Percentiles rank a stretch among this genome's conserved stretches.
phyloP scores from a whole-genome alignment of 2,329 filamentous ascomycete genomes.

The Fusarium sp. region DNA sequence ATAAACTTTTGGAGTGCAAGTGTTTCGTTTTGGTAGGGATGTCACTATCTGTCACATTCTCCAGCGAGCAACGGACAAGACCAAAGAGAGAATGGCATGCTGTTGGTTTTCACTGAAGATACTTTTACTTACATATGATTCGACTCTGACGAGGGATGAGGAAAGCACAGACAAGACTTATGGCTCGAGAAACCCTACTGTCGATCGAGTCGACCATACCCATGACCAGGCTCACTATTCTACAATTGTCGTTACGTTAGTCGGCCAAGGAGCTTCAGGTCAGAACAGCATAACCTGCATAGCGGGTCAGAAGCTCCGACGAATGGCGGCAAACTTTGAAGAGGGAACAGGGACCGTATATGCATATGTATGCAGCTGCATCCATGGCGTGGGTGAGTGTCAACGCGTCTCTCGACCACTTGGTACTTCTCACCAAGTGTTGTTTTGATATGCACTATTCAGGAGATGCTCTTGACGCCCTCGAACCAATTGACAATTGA shows the following conservation, averaged over 20 bases:
- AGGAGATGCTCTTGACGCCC: slow-evolving; percentile 32
- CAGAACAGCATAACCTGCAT: slow-evolving; percentile 21
- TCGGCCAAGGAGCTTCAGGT: slow-evolving; percentile 3
- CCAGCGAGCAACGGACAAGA: not conserved
- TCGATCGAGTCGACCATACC: slow-evolving; percentile 38
- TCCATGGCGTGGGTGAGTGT: slow-evolving; percentile 35
- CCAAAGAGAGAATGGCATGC: not conserved
- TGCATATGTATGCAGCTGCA: slow-evolving; percentile 27
- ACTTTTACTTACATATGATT: not conserved
- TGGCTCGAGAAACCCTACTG: slow-evolving; percentile 35
- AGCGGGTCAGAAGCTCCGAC: slow-evolving; percentile 25
- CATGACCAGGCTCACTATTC: slow-evolving; percentile 15
- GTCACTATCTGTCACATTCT: slow-evolving; percentile 23
- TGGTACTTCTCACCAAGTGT: slow-evolving; percentile 22
- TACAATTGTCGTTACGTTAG: not conserved
- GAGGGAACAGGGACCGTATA: slow-evolving; percentile 2
- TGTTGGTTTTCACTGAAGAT: not conserved
- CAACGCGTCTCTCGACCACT: slow-evolving; percentile 41
- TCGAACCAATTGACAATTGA: not conserved
- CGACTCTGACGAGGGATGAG: not conserved
- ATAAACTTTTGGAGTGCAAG: slow-evolving; percentile 35
- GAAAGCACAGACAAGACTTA: slow-evolving; percentile 27
- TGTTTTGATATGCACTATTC: slow-evolving; percentile 37
- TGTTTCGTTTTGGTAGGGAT: slow-evolving; percentile 27
- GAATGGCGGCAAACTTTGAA: slow-evolving; percentile 32